Percentiles rank a stretch among this genome's conserved stretches.
Conservation (phyloP, 768 basidiomycete genomes). For the Baorangia bicolor region DNA sequence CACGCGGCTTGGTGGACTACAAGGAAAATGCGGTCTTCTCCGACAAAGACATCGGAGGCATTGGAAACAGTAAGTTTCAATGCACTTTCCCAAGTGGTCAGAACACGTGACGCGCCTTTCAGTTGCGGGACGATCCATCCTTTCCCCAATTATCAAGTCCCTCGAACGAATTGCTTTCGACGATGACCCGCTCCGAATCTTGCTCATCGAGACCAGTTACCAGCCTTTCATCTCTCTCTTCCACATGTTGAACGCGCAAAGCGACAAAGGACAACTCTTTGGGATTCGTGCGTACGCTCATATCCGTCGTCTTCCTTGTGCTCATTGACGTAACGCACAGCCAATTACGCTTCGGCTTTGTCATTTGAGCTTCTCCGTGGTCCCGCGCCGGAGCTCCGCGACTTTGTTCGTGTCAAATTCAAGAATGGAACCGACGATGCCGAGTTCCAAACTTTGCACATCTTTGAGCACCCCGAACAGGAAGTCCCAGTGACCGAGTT, state of each 20-base stretch:
- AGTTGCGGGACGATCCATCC: constrained; percentile 81
- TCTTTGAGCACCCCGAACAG: constrained; percentile 69
- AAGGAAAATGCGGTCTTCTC: constrained; percentile 79
- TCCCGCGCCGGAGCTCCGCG: constrained; percentile 69
- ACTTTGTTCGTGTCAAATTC: constrained; percentile 81
- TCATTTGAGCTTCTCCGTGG: constrained; percentile 76
- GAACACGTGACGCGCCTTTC: neutral
- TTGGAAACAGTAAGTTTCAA: constrained; percentile 67
- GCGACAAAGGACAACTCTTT: constrained; percentile 50
- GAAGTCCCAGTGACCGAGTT: constrained; percentile 77
- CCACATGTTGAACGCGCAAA: constrained; percentile 61
- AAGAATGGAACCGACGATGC: constrained; percentile 66
- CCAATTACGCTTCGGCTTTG: constrained; percentile 69
- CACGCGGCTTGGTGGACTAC: constrained; percentile 69
- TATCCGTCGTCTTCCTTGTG: neutral
- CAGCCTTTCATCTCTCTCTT: constrained; percentile 88
- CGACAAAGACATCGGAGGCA: constrained; percentile 53
- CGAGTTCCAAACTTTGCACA: constrained; percentile 60
- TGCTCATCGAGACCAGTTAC: constrained; percentile 77
- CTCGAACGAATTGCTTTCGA: constrained; percentile 78
- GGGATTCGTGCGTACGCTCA: constrained; percentile 59
- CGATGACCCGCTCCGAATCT: constrained; percentile 73
- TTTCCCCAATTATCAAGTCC: constrained; percentile 67
- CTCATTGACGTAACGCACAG: constrained; percentile 33
- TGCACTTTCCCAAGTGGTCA: neutral